Percentiles rank a stretch among this genome's conserved stretches.
These are phyloP conservation scores for Cercophora newfieldiana DNA, from an alignment of 495 filamentous ascomycete species.

Conservation along the genomic window DNA sequence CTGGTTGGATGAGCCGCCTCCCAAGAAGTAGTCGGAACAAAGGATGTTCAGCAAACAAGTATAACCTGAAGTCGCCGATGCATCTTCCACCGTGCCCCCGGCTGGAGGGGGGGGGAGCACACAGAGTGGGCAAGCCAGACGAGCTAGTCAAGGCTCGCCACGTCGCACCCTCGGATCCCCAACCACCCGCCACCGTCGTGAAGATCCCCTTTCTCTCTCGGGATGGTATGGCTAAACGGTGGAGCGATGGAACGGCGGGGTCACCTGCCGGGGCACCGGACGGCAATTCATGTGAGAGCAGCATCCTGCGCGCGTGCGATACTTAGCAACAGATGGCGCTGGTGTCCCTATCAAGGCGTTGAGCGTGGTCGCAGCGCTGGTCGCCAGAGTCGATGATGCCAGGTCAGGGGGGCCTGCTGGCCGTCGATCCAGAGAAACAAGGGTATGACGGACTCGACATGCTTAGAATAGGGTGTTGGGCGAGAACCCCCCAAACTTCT, in stretches of 20 bases:
- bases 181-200: constrained; percentile 22
- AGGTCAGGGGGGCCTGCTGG: constrained; percentile 2
- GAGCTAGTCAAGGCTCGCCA: constrained; percentile 35
- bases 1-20: constrained; percentile 2
- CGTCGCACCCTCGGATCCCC: constrained; percentile 28
- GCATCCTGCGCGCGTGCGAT: constrained; percentile 29
- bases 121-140: constrained; percentile 16
- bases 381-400: constrained; percentile 10
- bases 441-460: background rate
- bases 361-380: constrained; percentile 25
- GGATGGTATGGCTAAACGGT: constrained; percentile 6
- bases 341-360: constrained; percentile 14
- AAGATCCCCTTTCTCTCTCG: constrained; percentile 15
- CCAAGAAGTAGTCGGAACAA: constrained; percentile 8
- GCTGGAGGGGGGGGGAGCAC: constrained; percentile 9
- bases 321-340: constrained; percentile 4
- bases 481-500: background rate
- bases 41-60: constrained; percentile 11
- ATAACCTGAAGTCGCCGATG: constrained; percentile 18
- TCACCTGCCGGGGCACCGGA: constrained; percentile 10
- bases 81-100: constrained; percentile 17
- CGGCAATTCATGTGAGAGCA: constrained; percentile 36
- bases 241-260: constrained; percentile 17
- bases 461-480: background rate
- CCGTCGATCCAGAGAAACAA: background rate